A percentile compares a stretch with the other conserved stretches of the same genome.
phyloP scores from a whole-genome alignment of 768 basidiomycete species.

The Dentipellis sp. region DNA sequence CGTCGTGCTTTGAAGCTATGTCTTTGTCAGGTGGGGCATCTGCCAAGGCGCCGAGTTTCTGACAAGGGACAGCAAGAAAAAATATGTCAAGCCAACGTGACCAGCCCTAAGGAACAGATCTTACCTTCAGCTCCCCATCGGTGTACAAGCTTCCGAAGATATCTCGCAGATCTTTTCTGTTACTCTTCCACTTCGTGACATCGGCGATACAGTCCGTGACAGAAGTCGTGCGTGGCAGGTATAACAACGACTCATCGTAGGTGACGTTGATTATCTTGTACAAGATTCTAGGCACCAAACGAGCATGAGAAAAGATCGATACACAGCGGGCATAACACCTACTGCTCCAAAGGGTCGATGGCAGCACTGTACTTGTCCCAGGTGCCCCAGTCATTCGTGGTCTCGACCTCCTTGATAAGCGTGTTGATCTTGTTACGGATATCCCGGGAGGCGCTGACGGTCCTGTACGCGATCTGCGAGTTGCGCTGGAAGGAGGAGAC shows the following conservation, averaged over 20 bases:
- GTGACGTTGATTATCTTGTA: background rate
- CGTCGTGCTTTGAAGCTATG: background rate
- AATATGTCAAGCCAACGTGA: background rate
- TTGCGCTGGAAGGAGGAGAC: constrained; percentile 12
- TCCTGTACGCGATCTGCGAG: constrained; percentile 13
- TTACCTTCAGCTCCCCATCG: background rate
- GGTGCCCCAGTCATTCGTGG: constrained; percentile 8
- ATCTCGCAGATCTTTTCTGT: background rate
- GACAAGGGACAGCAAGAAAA: background rate
- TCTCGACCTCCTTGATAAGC: constrained; percentile 8
- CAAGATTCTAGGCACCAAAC: background rate
- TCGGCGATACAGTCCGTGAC: background rate
- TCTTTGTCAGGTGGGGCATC: background rate
- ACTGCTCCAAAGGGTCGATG: constrained; percentile 16
- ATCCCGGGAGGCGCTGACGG: constrained; percentile 11
- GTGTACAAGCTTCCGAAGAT: background rate
- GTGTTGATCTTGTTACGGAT: constrained; percentile 9
- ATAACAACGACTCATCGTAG: background rate
- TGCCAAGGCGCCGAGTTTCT: background rate
- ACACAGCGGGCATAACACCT: background rate
- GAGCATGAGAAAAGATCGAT: background rate
- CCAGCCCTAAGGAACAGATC: background rate
- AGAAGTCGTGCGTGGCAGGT: background rate
- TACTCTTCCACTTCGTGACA: background rate
- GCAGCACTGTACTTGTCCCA: constrained; percentile 12